Percentiles rank a stretch among this genome's conserved stretches.
phyloP scores from a whole-genome alignment of 169 alveolate species.

The Plasmodium knowlesi region DNA sequence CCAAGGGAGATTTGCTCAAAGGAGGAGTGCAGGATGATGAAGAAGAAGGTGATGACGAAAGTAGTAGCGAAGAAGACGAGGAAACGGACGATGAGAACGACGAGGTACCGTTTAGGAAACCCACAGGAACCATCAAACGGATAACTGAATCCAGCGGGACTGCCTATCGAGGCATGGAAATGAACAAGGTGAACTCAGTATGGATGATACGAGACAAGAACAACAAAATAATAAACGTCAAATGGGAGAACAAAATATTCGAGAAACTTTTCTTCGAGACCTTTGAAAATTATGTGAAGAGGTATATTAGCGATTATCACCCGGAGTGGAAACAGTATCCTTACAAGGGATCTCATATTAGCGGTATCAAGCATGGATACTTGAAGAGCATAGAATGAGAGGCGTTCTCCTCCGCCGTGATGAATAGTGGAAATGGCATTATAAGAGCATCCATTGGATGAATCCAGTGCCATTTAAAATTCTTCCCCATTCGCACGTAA shows the following conservation, averaged over 20 bases:
- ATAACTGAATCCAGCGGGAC: conserved; percentile 75
- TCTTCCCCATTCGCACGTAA: background rate
- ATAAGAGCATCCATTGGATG: background rate
- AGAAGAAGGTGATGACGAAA: conserved; percentile 4
- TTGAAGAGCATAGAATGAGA: conserved; percentile 14
- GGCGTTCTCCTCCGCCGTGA: background rate
- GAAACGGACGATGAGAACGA: conserved; percentile 39
- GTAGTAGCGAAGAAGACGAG: conserved; percentile 43
- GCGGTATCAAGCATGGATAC: conserved; percentile 22
- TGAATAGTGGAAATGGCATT: background rate
- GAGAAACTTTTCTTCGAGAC: conserved; percentile 84
- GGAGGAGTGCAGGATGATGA: background rate
- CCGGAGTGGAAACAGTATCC: conserved; percentile 81
- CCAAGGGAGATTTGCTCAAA: background rate
- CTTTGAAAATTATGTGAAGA: conserved; percentile 81
- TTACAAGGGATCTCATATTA: conserved; percentile 33
- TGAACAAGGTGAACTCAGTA: conserved; percentile 77
- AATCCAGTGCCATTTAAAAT: background rate
- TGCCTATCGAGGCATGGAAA: conserved; percentile 58
- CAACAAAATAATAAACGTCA: conserved; percentile 83
- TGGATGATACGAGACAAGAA: conserved; percentile 86
- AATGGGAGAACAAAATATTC: conserved; percentile 85
- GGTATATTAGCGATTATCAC: conserved; percentile 74
- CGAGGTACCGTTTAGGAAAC: conserved; percentile 70
- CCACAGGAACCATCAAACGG: conserved; percentile 52